Evolutionary conservation across 2,329 filamentous ascomycete genomes (phyloP).

Genomic region (Bipolaris victoriae): DNA sequence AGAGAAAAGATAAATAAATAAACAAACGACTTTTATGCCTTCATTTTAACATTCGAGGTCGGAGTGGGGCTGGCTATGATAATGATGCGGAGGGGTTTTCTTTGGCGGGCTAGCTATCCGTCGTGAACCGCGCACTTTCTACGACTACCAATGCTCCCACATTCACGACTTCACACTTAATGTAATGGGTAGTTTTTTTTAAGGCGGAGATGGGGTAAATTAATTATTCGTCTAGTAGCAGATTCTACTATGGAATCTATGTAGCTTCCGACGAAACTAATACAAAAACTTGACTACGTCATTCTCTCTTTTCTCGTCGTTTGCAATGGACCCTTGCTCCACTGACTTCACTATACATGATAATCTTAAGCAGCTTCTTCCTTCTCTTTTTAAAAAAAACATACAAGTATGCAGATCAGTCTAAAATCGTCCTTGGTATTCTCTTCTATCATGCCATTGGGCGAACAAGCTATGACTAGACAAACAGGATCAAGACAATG

Average conservation of each 20-base stretch:
- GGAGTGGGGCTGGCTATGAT: conserved; percentile 12
- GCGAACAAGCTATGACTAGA: no score
- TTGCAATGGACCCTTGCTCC: not conserved
- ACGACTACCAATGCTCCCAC: conserved; percentile 4
- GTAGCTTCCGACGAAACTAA: conserved; percentile 27
- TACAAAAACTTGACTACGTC: conserved; percentile 19
- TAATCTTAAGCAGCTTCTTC: not conserved
- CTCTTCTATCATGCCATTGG: no score
- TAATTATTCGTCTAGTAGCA: conserved; percentile 20
- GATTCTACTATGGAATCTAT: conserved; percentile 16
- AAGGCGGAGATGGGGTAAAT: conserved; percentile 8
- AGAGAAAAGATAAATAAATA: not conserved
- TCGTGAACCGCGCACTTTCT: conserved; percentile 8
- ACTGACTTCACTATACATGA: not conserved
- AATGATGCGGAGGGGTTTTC: conserved; percentile 12
- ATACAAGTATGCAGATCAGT: not conserved
- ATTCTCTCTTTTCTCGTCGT: not conserved
- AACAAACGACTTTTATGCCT: not conserved
- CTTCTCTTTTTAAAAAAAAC: not conserved
- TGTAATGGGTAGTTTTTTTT: conserved; percentile 20
- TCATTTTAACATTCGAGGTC: conserved; percentile 9
- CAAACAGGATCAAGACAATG: no score
- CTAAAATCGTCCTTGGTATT: no score
- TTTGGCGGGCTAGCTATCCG: conserved; percentile 6
- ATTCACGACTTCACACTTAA: conserved; percentile 9